Base-by-base conservation (phyloP, 106 monocot genomes). In the Dioscorea zingiberensis region DNA sequence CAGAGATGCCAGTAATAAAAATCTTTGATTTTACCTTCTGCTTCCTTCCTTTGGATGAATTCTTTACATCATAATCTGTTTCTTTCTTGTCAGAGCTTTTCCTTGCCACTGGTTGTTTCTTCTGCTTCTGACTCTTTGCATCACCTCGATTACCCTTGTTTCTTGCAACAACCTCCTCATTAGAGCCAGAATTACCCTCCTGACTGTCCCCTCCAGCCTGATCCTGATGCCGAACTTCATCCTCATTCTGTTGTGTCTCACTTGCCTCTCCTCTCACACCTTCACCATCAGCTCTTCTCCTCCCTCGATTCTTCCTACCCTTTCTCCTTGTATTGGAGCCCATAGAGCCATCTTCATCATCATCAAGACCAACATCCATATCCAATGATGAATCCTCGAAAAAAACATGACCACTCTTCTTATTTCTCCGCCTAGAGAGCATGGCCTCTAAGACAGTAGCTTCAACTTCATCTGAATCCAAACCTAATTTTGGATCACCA, bases 11-110 rank as follows among this genome's bases (percentile, higher is more conserved):
- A 38, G 38, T 0, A 38, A 38, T 38, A 38, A 38, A 38, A 38
- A 38, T 6, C 38, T 8, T 8, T 38, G 21, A 28, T 55, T 7
- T 69, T 85, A 93, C 92, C 92, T 93, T 93, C 67, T 93, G 76
- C 61, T 85, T 93, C 58, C 76, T 85, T 74, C 80, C 87, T 63
- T 82, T 93, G 30, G 74, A 76, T 26, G 81, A 63, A 55, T 19
- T 64, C 71, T 73, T 88, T 54, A 58, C 56, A 9, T 46, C 72
- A 44, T 22, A 17, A 59, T 44, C 55, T 14, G 63, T 24, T 0
- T 68, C 73, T 45, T 81, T 84, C 48, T 73, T 77, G 53, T 26
- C 32, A 7, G 69, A 10, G 7, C 21, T 58, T 60, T 59, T 76
- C 21, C 30, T 69, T 65, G 78, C 68, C 21, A 27, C 18, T 54